These are phyloP conservation scores for Coniochaeta sp. DNA, from an alignment of 2,329 filamentous ascomycete species.

Conservation along the genomic window DNA sequence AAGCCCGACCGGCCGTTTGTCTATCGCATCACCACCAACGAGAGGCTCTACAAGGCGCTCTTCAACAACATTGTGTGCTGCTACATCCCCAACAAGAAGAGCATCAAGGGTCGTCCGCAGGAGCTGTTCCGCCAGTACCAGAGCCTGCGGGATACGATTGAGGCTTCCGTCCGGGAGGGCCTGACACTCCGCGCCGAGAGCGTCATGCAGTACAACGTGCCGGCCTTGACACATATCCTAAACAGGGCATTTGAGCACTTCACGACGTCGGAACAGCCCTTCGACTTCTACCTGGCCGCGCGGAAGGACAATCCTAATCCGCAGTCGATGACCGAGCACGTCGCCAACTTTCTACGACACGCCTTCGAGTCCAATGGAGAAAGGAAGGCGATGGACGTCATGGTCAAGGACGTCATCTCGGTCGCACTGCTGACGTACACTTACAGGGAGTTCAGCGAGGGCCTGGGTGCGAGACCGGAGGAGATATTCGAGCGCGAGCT, in stretches of 20 bases:
- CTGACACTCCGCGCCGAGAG: slow-evolving; percentile 6
- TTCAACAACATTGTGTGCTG: slow-evolving; percentile 11
- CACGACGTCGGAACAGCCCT: slow-evolving; percentile 9
- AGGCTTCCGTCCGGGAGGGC: slow-evolving; percentile 6
- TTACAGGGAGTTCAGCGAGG: not conserved
- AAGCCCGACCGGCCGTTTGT: not conserved
- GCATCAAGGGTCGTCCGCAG: slow-evolving; percentile 1
- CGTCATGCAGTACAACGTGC: slow-evolving; percentile 10
- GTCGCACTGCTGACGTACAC: not conserved
- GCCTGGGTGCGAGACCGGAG: not conserved
- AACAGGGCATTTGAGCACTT: slow-evolving; percentile 12
- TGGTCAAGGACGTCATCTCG: slow-evolving; percentile 8
- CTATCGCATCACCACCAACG: not conserved
- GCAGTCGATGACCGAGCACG: slow-evolving; percentile 8
- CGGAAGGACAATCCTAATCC: slow-evolving; percentile 11
- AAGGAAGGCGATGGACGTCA: not conserved
- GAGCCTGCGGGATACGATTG: slow-evolving; percentile 6
- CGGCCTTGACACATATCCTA: slow-evolving; percentile 11
- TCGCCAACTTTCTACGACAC: slow-evolving; percentile 11
- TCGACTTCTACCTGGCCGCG: slow-evolving; percentile 12
- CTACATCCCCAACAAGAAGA: slow-evolving; percentile 9
- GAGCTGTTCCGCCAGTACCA: slow-evolving; percentile 9
- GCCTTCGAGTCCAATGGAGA: not conserved
- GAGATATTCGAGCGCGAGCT: not conserved
- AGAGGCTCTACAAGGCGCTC: slow-evolving; percentile 5